These are phyloP conservation scores for Didymella segeticola DNA, from an alignment of 2,329 filamentous ascomycete genomes.

Conservation along the genomic window DNA sequence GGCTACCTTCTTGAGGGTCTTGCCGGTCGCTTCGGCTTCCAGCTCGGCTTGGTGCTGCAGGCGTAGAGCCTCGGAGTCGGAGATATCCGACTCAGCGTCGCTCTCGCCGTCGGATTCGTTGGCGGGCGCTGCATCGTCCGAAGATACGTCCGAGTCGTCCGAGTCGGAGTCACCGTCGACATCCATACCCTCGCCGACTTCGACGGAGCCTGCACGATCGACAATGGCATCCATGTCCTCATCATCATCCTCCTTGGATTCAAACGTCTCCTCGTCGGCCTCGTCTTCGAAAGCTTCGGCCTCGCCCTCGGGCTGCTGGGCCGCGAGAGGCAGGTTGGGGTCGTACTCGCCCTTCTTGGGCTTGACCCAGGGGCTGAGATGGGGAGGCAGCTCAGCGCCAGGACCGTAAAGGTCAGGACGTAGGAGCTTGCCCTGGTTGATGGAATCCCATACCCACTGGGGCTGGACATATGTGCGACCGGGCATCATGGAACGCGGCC, in stretches of 20 bases:
- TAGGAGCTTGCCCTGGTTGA: constrained; percentile 90
- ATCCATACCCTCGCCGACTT: constrained; percentile 59
- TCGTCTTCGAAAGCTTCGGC: constrained; percentile 73
- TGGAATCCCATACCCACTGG: constrained; percentile 97
- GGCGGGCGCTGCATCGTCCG: constrained; percentile 46
- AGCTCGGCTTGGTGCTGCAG: constrained; percentile 85
- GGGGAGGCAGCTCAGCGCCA: constrained; percentile 86
- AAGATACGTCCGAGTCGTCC: constrained; percentile 54
- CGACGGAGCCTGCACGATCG: constrained; percentile 52
- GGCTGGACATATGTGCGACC: constrained; percentile 93
- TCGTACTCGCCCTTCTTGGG: constrained; percentile 87
- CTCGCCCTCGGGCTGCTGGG: constrained; percentile 87
- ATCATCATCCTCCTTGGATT: constrained; percentile 51
- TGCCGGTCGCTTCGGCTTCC: constrained; percentile 86
- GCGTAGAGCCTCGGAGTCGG: constrained; percentile 66
- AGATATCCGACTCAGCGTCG: constrained; percentile 57
- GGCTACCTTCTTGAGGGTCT: constrained; percentile 51
- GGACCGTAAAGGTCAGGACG: constrained; percentile 87
- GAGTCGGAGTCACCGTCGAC: constrained; percentile 54
- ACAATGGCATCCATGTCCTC: constrained; percentile 40
- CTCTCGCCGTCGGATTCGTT: constrained; percentile 53
- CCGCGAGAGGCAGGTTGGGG: constrained; percentile 81
- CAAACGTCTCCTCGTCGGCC: constrained; percentile 50
- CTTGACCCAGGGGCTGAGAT: constrained; percentile 96
- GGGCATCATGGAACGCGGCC: constrained; percentile 77